Evolutionary conservation across 305 asterid species (phyloP).

Genomic region (Fraxinus xanthoxyloides): DNA sequence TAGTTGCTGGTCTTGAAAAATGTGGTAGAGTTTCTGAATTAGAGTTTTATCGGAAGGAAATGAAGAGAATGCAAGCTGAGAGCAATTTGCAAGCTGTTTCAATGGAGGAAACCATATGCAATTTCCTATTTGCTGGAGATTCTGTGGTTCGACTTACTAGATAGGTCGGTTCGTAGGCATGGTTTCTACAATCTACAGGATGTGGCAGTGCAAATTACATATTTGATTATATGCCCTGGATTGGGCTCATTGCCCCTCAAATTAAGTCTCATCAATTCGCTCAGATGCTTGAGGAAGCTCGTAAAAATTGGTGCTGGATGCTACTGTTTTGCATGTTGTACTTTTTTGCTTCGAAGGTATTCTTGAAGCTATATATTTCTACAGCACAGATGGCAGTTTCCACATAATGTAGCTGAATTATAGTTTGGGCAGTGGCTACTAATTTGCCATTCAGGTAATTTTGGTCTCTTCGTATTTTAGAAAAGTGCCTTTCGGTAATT

Average conservation of each 20-base stretch:
- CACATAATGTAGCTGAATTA: background rate
- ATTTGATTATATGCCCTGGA: background rate
- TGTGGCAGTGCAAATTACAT: background rate
- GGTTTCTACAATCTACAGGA: background rate
- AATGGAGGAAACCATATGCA: slow-evolving; percentile 54
- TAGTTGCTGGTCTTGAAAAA: slow-evolving; percentile 64
- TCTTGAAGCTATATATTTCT: background rate
- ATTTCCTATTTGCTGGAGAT: slow-evolving; percentile 64
- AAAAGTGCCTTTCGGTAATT: background rate
- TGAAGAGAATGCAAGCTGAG: slow-evolving; percentile 40
- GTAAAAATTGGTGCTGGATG: background rate
- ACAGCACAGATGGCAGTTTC: background rate
- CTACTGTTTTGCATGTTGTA: background rate
- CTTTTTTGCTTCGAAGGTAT: background rate
- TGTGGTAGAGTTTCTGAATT: slow-evolving; percentile 40
- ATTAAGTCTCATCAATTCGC: background rate
- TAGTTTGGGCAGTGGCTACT: background rate
- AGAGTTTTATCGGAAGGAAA: slow-evolving; percentile 60
- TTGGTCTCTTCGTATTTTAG: background rate
- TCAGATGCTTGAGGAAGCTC: background rate
- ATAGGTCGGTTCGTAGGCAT: background rate
- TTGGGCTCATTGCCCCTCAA: background rate
- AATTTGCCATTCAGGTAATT: background rate
- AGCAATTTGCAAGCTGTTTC: slow-evolving; percentile 30
- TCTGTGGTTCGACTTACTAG: background rate